Evolutionary conservation across 176 grass and related monocot species (phyloP).

Genomic region (Oryza nivara): DNA sequence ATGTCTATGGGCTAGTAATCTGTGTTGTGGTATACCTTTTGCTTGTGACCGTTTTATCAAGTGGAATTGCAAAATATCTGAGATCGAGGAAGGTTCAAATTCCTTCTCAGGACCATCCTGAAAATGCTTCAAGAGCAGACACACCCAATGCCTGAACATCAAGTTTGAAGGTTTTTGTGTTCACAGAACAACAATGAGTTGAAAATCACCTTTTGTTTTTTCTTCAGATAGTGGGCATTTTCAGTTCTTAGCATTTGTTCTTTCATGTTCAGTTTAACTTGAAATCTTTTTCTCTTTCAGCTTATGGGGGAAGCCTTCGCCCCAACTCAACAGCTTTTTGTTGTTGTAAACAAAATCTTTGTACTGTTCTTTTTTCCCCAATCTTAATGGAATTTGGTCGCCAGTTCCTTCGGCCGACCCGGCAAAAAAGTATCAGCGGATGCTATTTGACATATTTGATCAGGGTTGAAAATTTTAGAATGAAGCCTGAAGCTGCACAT

Average conservation of each 20-base stretch:
- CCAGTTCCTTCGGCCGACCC: too few relatives aligned
- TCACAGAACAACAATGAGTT: neutral
- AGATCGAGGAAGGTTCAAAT: neutral
- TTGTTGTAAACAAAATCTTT: too few relatives aligned
- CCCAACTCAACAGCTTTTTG: too few relatives aligned
- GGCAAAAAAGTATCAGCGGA: too few relatives aligned
- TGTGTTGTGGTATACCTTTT: conserved; percentile 13
- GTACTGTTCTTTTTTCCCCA: too few relatives aligned
- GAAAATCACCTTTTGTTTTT: neutral
- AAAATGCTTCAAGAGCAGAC: neutral
- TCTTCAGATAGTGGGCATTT: neutral
- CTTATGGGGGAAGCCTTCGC: too few relatives aligned
- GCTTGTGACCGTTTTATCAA: neutral
- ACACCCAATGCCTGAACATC: neutral
- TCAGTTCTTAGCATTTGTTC: neutral
- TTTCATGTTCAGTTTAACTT: too few relatives aligned
- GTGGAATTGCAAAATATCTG: neutral
- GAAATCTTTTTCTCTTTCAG: too few relatives aligned
- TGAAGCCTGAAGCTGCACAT: too few relatives aligned
- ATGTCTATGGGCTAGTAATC: conserved; percentile 19
- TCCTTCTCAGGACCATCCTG: neutral
- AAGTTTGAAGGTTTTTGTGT: conserved; percentile 4
- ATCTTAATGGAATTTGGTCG: too few relatives aligned
- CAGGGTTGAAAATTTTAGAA: too few relatives aligned
- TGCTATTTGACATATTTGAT: too few relatives aligned